Percentiles rank a stretch among this genome's conserved stretches.
phyloP scores from a whole-genome alignment of 306 rosid genomes.

The Urtica urens region DNA sequence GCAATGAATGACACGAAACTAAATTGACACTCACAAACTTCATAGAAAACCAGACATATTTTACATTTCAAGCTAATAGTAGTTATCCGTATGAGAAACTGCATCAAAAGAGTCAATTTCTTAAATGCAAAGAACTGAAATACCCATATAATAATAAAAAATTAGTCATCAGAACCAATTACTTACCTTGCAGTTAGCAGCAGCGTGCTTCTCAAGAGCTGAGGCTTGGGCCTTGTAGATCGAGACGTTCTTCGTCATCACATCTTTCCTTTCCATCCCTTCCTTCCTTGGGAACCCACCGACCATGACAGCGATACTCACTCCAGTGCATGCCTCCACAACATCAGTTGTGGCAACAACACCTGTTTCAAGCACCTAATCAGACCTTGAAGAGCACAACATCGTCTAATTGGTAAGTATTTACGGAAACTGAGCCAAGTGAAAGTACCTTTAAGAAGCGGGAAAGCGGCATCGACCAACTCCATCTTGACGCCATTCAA shows the following conservation, averaged over 20 bases:
- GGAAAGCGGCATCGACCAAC: slow-evolving; percentile 90
- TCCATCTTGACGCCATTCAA: slow-evolving; percentile 92
- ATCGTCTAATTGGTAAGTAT: neutral
- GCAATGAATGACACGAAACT: slow-evolving; percentile 18
- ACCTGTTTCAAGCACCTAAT: slow-evolving; percentile 37
- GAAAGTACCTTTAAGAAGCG: slow-evolving; percentile 66
- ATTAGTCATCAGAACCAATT: neutral
- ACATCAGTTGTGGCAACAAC: slow-evolving; percentile 98
- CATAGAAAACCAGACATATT: neutral
- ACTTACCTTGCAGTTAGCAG: slow-evolving; percentile 86
- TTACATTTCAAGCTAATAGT: neutral
- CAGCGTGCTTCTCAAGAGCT: slow-evolving; percentile 85
- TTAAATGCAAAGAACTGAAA: neutral
- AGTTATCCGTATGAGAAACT: neutral
- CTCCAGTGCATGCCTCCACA: slow-evolving; percentile 93
- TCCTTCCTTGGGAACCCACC: slow-evolving; percentile 99
- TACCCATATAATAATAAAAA: neutral
- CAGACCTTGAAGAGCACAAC: neutral
- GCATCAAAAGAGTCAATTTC: neutral
- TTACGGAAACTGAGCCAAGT: neutral
- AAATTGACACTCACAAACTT: no score
- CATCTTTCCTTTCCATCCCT: slow-evolving; percentile 98
- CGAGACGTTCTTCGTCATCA: slow-evolving; percentile 88
- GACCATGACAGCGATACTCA: slow-evolving; percentile 82
- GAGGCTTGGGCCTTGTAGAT: slow-evolving; percentile 96